Conservation (phyloP, 2,329 filamentous ascomycete species). For the Decorospora gaudefroyi region DNA sequence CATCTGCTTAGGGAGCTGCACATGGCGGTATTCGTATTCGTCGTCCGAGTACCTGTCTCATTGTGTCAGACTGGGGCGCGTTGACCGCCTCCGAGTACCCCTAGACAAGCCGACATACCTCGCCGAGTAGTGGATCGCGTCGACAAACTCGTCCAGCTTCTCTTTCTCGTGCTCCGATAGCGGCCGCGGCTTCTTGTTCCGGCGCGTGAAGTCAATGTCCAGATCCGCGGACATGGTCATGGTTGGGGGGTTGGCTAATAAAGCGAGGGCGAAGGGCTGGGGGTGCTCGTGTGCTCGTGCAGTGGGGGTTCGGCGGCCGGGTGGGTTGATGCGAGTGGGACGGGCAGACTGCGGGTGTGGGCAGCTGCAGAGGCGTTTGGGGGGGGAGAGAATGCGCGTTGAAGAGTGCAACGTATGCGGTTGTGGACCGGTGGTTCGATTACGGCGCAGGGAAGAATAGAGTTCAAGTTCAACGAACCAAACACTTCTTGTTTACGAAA, state of each 20-base stretch:
- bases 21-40: constrained; percentile 95
- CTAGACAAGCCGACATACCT: constrained; percentile 69
- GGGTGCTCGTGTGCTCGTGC: constrained; percentile 41
- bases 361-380: constrained; percentile 3
- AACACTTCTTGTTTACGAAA: constrained; percentile 34
- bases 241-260: constrained; percentile 3
- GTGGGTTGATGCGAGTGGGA: constrained; percentile 27
- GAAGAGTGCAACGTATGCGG: background rate
- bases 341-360: constrained; percentile 10
- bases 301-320: constrained; percentile 24
- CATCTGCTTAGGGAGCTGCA: constrained; percentile 97
- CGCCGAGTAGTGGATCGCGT: constrained; percentile 93
- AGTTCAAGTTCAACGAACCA: constrained; percentile 23
- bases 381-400: constrained; percentile 7
- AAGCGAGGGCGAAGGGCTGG: constrained; percentile 13
- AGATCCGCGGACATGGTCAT: constrained; percentile 44
- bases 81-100: constrained; percentile 11
- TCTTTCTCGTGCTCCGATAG: constrained; percentile 80
- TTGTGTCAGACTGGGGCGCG: constrained; percentile 28
- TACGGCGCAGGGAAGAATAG: constrained; percentile 20
- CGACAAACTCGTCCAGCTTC: constrained; percentile 86
- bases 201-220: constrained; percentile 79
- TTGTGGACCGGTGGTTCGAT: background rate
- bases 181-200: constrained; percentile 82
- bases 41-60: constrained; percentile 82